These are phyloP conservation scores for Phytopythium boreale DNA, from an alignment of 352 stramenopile genomes.

Conservation along the genomic window DNA sequence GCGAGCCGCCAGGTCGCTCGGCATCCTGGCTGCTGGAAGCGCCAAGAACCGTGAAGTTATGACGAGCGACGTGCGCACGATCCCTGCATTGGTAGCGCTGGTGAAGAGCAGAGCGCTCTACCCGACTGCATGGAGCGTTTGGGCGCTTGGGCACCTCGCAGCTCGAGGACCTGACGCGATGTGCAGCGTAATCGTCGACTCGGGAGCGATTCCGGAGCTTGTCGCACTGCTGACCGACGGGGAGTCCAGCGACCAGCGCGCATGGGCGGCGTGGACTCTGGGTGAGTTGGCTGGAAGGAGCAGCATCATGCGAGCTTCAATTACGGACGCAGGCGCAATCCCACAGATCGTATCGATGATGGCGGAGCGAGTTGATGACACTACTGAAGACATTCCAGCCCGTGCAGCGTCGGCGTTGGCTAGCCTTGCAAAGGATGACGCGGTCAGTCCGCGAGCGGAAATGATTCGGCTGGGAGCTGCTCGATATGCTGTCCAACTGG, in stretches of 20 bases:
- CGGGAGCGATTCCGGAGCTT: constrained; percentile 1
- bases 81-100: neutral
- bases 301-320: neutral
- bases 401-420: neutral
- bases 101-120: neutral
- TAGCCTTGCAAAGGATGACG: neutral
- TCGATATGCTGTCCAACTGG: neutral
- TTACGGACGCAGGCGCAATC: neutral
- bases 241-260: neutral
- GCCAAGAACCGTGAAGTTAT: neutral
- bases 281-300: neutral
- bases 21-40: neutral
- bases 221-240: neutral
- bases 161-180: neutral
- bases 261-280: neutral
- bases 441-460: neutral
- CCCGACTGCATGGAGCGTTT: neutral
- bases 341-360: neutral
- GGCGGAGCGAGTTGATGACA: neutral
- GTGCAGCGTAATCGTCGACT: neutral
- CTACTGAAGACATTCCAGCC: neutral
- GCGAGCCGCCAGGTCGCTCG: neutral
- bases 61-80: neutral
- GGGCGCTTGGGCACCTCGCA: neutral
- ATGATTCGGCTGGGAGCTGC: neutral